Conservation (phyloP, 257 asterid species). For the Fraxinus excelsior region DNA sequence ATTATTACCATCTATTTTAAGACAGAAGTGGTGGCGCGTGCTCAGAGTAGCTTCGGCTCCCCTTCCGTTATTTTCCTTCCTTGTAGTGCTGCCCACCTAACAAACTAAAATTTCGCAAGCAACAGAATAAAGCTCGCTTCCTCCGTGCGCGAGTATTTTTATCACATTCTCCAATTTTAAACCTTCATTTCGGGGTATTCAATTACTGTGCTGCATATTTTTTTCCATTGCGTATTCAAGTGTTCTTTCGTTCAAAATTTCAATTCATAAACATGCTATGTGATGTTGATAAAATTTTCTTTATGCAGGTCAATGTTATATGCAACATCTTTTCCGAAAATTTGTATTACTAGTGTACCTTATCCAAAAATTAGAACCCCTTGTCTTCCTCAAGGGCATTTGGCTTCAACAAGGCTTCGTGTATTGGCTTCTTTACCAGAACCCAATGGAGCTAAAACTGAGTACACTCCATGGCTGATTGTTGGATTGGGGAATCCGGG, state of each 20-base stretch:
- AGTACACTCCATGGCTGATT: slow-evolving; percentile 97
- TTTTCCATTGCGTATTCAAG: background rate
- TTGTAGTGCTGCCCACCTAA: background rate
- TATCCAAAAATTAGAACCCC: slow-evolving; percentile 44
- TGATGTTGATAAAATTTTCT: background rate
- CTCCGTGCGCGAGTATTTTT: background rate
- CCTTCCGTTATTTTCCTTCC: background rate
- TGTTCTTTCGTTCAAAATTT: background rate
- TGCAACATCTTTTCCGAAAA: slow-evolving; percentile 49
- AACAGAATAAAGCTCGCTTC: background rate
- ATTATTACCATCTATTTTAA: too few species aligned
- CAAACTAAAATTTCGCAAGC: background rate
- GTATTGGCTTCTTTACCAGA: slow-evolving; percentile 59
- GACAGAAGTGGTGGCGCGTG: background rate
- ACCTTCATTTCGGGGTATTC: background rate
- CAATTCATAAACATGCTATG: background rate
- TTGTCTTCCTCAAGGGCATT: slow-evolving; percentile 36
- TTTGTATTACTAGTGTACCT: slow-evolving; percentile 17
- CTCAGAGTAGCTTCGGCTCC: background rate
- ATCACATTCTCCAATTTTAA: background rate
- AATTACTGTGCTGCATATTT: background rate
- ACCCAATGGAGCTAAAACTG: slow-evolving; percentile 59
- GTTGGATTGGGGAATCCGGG: slow-evolving; percentile 99
- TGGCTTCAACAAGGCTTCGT: slow-evolving; percentile 43
- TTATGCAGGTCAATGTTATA: slow-evolving; percentile 61